Percentiles rank a stretch among this genome's conserved stretches.
Conservation (phyloP, 2,329 filamentous ascomycete species). For the Aurifilum marmelostoma region DNA sequence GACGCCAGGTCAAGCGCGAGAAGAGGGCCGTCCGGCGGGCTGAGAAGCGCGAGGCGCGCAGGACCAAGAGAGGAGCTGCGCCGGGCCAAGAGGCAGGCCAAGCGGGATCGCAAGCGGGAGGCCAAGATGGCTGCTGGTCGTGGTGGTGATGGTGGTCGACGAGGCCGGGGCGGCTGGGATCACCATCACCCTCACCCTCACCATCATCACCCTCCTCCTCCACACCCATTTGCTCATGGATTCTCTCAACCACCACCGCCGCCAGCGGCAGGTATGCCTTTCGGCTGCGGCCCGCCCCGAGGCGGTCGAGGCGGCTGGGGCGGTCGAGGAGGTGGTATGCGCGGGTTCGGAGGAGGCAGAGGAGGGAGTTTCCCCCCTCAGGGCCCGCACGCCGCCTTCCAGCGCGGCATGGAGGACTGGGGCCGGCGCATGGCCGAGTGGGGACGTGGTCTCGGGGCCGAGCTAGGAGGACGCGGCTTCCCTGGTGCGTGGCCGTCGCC, state of each 20-base stretch:
- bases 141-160: neutral
- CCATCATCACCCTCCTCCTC: neutral
- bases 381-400: conserved; percentile 3
- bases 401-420: conserved; percentile 23
- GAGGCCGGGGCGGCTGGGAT: neutral
- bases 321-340: conserved; percentile 4
- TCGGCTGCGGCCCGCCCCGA: neutral
- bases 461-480: conserved; percentile 7
- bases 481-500: conserved; percentile 43
- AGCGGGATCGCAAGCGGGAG: conserved; percentile 35
- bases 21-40: conserved; percentile 38
- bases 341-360: conserved; percentile 11
- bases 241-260: neutral
- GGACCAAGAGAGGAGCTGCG: conserved; percentile 38
- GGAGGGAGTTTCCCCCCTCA: conserved; percentile 13
- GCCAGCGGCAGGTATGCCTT: too few relatives aligned
- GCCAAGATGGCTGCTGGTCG: conserved; percentile 22
- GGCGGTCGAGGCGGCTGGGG: conserved; percentile 20
- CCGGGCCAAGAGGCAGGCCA: conserved; percentile 37
- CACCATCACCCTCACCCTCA: conserved; percentile 6
- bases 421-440: conserved; percentile 18
- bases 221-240: neutral
- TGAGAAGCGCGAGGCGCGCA: conserved; percentile 37
- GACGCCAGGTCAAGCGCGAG: conserved; percentile 38
- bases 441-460: neutral